Conservation (phyloP, 164 flowering plant genomes). For the Umbellularia californica region DNA sequence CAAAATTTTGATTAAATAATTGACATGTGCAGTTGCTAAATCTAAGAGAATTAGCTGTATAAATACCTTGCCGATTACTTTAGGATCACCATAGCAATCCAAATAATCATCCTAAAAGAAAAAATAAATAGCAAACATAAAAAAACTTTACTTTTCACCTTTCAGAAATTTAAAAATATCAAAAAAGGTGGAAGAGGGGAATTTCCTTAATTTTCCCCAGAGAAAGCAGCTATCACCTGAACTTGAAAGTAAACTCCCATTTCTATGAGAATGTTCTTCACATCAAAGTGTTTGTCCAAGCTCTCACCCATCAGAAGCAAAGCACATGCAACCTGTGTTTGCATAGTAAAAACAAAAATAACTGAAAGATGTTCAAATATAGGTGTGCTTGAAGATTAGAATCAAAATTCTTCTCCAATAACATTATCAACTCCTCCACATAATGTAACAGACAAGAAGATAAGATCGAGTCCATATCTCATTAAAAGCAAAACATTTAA, state of each 20-base stretch:
- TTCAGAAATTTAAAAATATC: not conserved
- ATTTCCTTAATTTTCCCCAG: not conserved
- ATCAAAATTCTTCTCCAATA: too few relatives aligned
- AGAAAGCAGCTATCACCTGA: slow-evolving; percentile 47
- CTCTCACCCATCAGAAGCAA: slow-evolving; percentile 80
- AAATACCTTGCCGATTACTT: slow-evolving; percentile 83
- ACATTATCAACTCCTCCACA: not conserved
- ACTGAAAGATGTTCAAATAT: not conserved
- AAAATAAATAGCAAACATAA: not conserved
- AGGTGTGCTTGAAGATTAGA: too few relatives aligned
- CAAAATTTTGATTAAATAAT: too few relatives aligned
- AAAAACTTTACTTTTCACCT: not conserved
- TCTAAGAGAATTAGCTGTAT: not conserved
- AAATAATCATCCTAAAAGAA: slow-evolving; percentile 81
- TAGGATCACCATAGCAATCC: slow-evolving; percentile 89
- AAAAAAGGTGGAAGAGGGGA: not conserved
- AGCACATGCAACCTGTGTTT: slow-evolving; percentile 85
- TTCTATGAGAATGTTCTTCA: slow-evolving; percentile 74
- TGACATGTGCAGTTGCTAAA: not conserved
- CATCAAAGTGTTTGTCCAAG: slow-evolving; percentile 65
- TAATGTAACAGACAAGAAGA: not conserved
- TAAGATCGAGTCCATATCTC: not conserved
- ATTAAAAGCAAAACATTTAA: too few relatives aligned
- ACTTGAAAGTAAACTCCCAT: slow-evolving; percentile 99
- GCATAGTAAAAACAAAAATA: not conserved